Base-by-base conservation (phyloP, 371 early-diverging fungal species). In the Mucor indicus region DNA sequence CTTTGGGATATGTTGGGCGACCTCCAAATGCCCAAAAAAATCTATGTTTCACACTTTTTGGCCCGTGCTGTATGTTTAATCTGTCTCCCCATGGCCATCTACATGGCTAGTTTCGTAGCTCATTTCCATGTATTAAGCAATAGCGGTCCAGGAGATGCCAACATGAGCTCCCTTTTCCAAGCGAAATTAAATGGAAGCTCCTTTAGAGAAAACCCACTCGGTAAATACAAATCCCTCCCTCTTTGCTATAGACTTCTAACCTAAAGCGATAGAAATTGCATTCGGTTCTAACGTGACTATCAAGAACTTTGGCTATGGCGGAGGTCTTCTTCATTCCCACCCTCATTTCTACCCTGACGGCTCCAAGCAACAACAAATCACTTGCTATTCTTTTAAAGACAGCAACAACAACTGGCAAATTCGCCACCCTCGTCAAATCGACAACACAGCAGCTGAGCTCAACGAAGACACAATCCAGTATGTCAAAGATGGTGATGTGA, bases 131-230 rank as follows among this genome's bases (percentile, higher is more conserved):
- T 99, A 20, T 79, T 99, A 19, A 84, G 75, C 57, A 79, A 81
- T 44, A 85, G 86, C 45, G 98, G 99, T 0, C 70, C 90, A 1
- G 99, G 98, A 9, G 99, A 99, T 67, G 88, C 89, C 5, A 87
- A 89, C 33, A 99, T 99, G 99, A 90, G 91, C 53, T 92, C 96
- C 0, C 64, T 96, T 9, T 99, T 99, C 76, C 99, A 99, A 67
- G 92, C 96, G 2, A 78, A 80, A 13, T 75, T 99, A 10, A 55
- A 78, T 33, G 98, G 98, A 10, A 98, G 83, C 65, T 66, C 72
- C 25, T 84, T 97, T 20, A 57, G 67, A 29, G 61, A 80, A 33
- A 91, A 89, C 58, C 97, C 98, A 3, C 62, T 92, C 6, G 79
- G 92, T 89, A 72, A 12, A 67, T 64, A 2, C 21, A n/a, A n/a